Percentiles rank a stretch among this genome's conserved stretches.
phyloP scores from a whole-genome alignment of 768 basidiomycete species.

The Jaapia argillacea region DNA sequence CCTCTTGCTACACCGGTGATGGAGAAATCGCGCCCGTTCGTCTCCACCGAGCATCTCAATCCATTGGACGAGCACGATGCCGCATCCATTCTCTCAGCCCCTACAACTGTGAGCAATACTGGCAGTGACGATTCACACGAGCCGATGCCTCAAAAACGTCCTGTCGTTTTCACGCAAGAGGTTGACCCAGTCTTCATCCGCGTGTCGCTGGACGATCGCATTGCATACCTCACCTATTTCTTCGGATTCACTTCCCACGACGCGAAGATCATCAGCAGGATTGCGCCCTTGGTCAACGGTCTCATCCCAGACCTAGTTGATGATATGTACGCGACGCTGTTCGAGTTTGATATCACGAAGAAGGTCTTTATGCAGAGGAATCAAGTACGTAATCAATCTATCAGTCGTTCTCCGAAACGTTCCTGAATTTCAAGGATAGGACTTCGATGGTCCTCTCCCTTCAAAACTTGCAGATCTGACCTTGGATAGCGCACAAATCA shows the following conservation, averaged over 20 bases:
- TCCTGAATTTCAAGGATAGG: slow-evolving; percentile 13
- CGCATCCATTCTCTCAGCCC: background rate
- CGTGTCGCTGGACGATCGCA: slow-evolving; percentile 25
- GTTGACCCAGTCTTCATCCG: slow-evolving; percentile 12
- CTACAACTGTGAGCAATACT: background rate
- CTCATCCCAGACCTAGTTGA: slow-evolving; percentile 35
- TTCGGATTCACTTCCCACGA: slow-evolving; percentile 32
- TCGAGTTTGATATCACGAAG: slow-evolving; percentile 35
- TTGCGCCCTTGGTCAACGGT: slow-evolving; percentile 29
- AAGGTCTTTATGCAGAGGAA: slow-evolving; percentile 23
- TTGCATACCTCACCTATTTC: slow-evolving; percentile 35
- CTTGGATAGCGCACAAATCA: slow-evolving; percentile 34
- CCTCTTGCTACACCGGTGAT: background rate
- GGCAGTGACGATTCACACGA: background rate
- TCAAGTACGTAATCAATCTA: slow-evolving; percentile 15
- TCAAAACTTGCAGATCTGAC: slow-evolving; percentile 27
- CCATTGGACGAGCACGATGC: background rate
- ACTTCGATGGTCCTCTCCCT: slow-evolving; percentile 30
- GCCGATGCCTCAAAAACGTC: background rate
- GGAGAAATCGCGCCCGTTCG: background rate
- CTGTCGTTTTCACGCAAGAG: slow-evolving; percentile 1
- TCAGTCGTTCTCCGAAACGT: background rate
- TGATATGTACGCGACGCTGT: slow-evolving; percentile 33
- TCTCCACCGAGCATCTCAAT: background rate
- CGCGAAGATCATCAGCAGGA: slow-evolving; percentile 29